These are phyloP conservation scores for Claviceps lovelessii DNA, from an alignment of 2,329 filamentous ascomycete genomes.

Conservation along the genomic window DNA sequence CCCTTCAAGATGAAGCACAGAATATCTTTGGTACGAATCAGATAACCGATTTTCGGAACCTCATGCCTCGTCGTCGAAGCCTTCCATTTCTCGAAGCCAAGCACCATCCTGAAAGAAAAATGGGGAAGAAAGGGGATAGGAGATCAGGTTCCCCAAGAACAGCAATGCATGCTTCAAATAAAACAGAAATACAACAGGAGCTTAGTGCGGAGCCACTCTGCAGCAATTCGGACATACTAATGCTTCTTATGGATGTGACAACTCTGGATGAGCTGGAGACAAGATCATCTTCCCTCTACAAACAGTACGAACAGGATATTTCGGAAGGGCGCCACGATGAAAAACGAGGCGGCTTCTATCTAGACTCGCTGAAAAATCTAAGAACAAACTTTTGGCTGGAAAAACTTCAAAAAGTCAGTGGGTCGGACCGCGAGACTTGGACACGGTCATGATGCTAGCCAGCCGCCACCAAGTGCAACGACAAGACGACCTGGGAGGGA, in stretches of 20 bases:
- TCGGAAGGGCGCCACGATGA: slow-evolving; percentile 9
- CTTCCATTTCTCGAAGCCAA: slow-evolving; percentile 13
- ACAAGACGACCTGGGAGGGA: neutral
- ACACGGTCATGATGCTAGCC: neutral
- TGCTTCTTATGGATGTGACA: slow-evolving; percentile 14
- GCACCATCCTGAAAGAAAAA: neutral
- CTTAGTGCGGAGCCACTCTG: neutral
- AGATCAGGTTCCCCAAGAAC: neutral
- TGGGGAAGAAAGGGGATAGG: neutral
- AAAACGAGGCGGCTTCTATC: slow-evolving; percentile 17
- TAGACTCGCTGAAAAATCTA: slow-evolving; percentile 12
- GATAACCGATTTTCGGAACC: slow-evolving; percentile 11
- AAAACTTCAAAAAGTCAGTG: slow-evolving; percentile 7
- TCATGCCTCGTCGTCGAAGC: slow-evolving; percentile 18
- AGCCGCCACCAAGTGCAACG: neutral
- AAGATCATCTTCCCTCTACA: slow-evolving; percentile 14
- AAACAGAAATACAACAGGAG: neutral
- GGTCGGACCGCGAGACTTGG: neutral
- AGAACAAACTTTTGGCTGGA: slow-evolving; percentile 19
- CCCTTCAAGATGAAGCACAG: neutral
- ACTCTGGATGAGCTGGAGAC: slow-evolving; percentile 13
- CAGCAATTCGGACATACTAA: neutral
- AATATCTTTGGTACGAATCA: neutral
- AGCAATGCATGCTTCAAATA: neutral
- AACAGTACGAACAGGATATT: slow-evolving; percentile 21